Conservation (phyloP, 2,329 filamentous ascomycete genomes). For the Venturia nashicola region DNA sequence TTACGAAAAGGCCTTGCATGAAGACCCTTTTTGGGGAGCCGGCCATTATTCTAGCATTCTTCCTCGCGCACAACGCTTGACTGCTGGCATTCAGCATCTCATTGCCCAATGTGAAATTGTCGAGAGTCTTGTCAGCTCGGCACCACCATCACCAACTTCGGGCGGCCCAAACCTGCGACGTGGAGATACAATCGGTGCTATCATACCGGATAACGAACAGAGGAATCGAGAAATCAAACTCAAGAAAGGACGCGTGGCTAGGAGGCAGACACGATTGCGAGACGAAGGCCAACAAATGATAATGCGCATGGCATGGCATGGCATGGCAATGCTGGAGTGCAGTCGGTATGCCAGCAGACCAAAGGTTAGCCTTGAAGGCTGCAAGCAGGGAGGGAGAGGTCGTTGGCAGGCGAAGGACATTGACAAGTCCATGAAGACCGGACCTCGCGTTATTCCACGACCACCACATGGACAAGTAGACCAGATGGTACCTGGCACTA, state of each 20-base stretch:
- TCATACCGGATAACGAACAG: neutral
- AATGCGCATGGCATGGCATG: conserved; percentile 27
- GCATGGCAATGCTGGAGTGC: conserved; percentile 31
- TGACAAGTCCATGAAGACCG: neutral
- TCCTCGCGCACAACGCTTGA: conserved; percentile 29
- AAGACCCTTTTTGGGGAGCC: conserved; percentile 33
- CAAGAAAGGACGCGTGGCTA: conserved; percentile 31
- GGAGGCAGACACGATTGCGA: conserved; percentile 31
- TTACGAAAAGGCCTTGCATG: conserved; percentile 25
- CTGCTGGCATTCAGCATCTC: conserved; percentile 32
- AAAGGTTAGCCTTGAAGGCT: neutral
- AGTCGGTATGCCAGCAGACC: neutral
- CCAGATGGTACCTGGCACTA: neutral
- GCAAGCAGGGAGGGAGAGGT: neutral
- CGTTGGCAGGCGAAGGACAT: neutral
- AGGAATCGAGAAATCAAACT: conserved; percentile 17
- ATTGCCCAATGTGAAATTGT: conserved; percentile 31
- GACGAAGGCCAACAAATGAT: conserved; percentile 31
- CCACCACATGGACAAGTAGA: too few species aligned
- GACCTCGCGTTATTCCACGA: neutral
- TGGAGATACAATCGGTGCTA: conserved; percentile 1
- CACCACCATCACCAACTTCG: conserved; percentile 7
- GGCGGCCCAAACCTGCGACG: neutral
- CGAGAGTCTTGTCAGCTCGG: conserved; percentile 27
- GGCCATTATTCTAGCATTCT: conserved; percentile 31